Percentiles rank a stretch among this genome's conserved stretches.
phyloP scores from a whole-genome alignment of 2,329 filamentous ascomycete species.

The Venturia asperata region DNA sequence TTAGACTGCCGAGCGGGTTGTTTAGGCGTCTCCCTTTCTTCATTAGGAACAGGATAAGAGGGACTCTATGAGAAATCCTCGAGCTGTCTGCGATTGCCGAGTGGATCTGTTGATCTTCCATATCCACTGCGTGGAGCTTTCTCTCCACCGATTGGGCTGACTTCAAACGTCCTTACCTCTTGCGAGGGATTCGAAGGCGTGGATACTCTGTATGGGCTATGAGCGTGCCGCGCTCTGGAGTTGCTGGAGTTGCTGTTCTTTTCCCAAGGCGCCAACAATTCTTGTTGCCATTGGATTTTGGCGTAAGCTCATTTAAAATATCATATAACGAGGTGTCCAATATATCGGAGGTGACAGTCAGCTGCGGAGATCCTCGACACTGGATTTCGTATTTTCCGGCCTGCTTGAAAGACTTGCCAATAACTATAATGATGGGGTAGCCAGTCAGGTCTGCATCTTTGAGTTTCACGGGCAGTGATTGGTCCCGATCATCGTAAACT shows the following conservation, averaged over 20 bases:
- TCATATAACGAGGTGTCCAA: not conserved
- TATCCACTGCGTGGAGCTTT: not conserved
- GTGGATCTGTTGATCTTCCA: not conserved
- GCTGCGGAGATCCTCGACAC: constrained; percentile 5
- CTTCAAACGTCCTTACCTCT: not conserved
- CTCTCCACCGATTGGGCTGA: not conserved
- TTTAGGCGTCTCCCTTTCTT: not conserved
- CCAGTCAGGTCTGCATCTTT: constrained; percentile 84
- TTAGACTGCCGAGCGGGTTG: not conserved
- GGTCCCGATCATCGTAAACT: constrained; percentile 36
- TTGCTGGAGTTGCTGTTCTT: not conserved
- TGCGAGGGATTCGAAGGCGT: not conserved
- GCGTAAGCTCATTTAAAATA: not conserved
- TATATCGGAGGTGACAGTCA: not conserved
- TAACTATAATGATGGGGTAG: constrained; percentile 73
- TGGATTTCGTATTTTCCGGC: constrained; percentile 29
- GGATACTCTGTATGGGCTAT: not conserved
- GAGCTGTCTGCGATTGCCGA: not conserved
- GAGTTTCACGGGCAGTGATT: constrained; percentile 74
- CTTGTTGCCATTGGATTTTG: not conserved
- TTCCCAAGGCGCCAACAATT: not conserved
- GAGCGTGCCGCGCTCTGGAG: too few species aligned
- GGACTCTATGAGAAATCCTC: not conserved
- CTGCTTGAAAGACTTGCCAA: constrained; percentile 64
- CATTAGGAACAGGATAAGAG: not conserved